Evolutionary conservation across 306 rosid genomes (phyloP).

Genomic region (Vigna mungo): DNA sequence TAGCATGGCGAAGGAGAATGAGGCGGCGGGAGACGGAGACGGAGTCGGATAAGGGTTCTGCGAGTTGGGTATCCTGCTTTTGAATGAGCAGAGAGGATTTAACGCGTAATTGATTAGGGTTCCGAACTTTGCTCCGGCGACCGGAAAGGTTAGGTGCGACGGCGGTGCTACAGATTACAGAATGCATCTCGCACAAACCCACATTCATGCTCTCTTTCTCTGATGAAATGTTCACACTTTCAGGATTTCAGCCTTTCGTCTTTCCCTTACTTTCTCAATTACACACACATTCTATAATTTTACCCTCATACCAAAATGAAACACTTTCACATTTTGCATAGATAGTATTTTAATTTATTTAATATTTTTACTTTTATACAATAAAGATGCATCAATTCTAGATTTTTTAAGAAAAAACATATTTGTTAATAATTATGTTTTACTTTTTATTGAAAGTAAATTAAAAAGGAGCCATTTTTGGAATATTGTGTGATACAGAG

Average conservation of each 20-base stretch:
- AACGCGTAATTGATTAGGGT: slow-evolving; percentile 52
- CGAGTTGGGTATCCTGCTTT: slow-evolving; percentile 57
- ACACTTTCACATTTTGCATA: too few species aligned
- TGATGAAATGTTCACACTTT: not conserved
- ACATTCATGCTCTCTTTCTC: slow-evolving; percentile 33
- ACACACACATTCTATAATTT: too few species aligned
- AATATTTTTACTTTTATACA: too few species aligned
- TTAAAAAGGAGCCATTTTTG: too few species aligned
- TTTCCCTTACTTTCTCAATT: not conserved
- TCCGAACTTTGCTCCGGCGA: slow-evolving; percentile 31
- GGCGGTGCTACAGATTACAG: slow-evolving; percentile 24
- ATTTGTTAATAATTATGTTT: too few species aligned
- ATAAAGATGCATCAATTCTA: too few species aligned
- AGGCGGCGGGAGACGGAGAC: slow-evolving; percentile 81
- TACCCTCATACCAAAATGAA: too few species aligned
- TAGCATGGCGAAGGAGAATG: slow-evolving; percentile 91
- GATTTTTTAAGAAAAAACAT: too few species aligned
- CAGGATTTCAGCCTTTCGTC: not conserved
- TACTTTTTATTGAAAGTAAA: too few species aligned
- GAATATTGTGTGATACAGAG: too few species aligned
- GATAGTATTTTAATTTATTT: too few species aligned
- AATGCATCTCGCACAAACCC: slow-evolving; percentile 40
- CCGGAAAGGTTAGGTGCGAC: slow-evolving; percentile 20
- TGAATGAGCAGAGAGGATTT: slow-evolving; percentile 59
- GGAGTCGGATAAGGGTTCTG: slow-evolving; percentile 52